These are phyloP conservation scores for Pycnococcus provasolii DNA, from an alignment of 139 green algal species.

Conservation along the genomic window DNA sequence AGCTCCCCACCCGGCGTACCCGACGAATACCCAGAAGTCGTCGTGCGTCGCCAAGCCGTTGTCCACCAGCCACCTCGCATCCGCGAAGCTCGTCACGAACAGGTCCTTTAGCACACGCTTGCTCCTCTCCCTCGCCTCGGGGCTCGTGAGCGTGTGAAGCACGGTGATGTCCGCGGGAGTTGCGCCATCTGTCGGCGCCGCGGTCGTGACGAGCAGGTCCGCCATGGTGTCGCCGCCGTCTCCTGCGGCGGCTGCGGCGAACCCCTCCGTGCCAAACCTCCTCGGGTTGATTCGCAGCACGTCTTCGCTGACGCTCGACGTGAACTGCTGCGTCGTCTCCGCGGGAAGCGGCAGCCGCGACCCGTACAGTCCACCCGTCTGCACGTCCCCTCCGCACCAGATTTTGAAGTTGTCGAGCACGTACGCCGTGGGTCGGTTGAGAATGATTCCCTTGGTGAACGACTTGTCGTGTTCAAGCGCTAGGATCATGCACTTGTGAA, in stretches of 20 bases:
- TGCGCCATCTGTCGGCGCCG: neutral
- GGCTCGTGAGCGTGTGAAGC: conserved; percentile 7
- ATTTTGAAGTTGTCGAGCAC: neutral
- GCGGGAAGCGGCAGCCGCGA: no score
- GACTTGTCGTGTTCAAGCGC: neutral
- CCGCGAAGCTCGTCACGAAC: neutral
- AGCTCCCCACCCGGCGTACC: conserved; percentile 4
- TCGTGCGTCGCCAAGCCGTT: neutral
- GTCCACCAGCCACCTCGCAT: neutral
- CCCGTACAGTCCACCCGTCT: conserved; percentile 3
- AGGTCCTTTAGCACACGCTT: neutral
- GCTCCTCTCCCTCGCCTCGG: neutral
- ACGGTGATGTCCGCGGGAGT: conserved; percentile 6
- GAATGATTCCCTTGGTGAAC: conserved; percentile 14
- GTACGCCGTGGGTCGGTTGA: conserved; percentile 7
- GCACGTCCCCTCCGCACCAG: conserved; percentile 2
- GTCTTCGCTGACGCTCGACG: no score
- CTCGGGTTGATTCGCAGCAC: neutral
- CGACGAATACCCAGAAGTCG: conserved; percentile 17
- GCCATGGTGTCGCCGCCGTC: no score
- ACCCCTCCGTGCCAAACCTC: no score
- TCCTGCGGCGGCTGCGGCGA: no score
- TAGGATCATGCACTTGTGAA: conserved; percentile 13
- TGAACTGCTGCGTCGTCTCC: no score
- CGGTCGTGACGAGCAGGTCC: neutral